Base-by-base conservation (phyloP, 1,139 yeast species). In the Yamadazyma blattariae region DNA sequence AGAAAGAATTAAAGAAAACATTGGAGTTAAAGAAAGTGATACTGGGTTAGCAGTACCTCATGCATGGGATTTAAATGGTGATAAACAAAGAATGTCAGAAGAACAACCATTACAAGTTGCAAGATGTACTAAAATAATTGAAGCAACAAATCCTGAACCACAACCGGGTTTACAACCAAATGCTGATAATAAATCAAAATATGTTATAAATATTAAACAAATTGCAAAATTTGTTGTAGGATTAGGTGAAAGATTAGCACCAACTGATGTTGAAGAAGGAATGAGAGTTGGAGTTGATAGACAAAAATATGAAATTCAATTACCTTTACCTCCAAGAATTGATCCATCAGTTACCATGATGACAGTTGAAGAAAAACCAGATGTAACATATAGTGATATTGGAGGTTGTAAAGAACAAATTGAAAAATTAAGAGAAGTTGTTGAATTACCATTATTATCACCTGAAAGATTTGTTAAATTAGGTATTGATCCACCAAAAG, bases 291-390 rank as follows among this genome's bases (percentile, higher is more conserved):
- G 98, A 54, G 98, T 92, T 41, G 98, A 92, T 61, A 81, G 98
- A 62, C 89, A 87, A 55, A 92, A 92, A 63, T 92, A 94, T 64
- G 96, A 90, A 61, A 92, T 92, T 56, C 96, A 89, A 71, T 74
- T 92, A 52, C 98, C 99, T 18, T 72, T 94, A 47, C 98, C 98
- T 16, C 98, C 99, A 35, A 74, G 96, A 57, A 92, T 92, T 57
- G 98, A 92, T 61, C 97, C 98, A 9, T 79, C 90, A 13, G 98
- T 92, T 36, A 92, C 98, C n/a, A 92, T 92, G 98, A 92, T 92
- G 98, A 90, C 97, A 1, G 98, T 92, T 35, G 98, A 92, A 61
- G 98, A 92, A 60, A 92, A 92, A 62, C 98, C 98, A 13, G 94
- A 84, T 62, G 92, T 84, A 25, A 84, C 94, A 10, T 84, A 84